A percentile compares a stretch with the other conserved stretches of the same genome.
These are phyloP conservation scores for Amoebophrya sp. DNA, from an alignment of 169 alveolate genomes.

Conservation along the genomic window DNA sequence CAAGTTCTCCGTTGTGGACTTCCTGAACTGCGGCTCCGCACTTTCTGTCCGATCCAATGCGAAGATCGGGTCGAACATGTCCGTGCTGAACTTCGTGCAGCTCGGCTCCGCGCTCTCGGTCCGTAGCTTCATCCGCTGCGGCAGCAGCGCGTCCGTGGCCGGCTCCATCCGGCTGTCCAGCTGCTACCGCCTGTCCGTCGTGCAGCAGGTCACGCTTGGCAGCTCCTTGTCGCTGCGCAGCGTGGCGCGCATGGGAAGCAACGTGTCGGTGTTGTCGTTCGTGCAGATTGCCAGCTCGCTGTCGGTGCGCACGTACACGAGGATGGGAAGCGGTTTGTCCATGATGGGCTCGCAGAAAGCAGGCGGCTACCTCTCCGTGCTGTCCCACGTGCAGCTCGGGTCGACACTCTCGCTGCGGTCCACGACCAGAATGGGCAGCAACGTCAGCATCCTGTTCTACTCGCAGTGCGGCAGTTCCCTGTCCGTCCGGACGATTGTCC, in stretches of 20 bases:
- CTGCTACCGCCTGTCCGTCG: background rate
- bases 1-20: conserved; percentile 1
- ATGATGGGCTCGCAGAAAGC: background rate
- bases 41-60: conserved; percentile 8
- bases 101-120: conserved; percentile 29
- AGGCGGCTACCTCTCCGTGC: conserved; percentile 28
- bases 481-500: background rate
- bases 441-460: background rate
- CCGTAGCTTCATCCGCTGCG: background rate
- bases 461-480: background rate
- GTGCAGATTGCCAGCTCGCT: conserved; percentile 7
- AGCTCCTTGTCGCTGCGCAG: background rate
- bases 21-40: conserved; percentile 11
- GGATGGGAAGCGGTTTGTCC: background rate
- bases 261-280: background rate
- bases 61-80: background rate
- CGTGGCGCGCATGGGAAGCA: background rate
- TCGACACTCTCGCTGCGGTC: background rate
- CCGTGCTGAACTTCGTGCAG: background rate
- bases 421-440: background rate
- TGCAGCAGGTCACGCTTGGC: background rate
- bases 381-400: background rate
- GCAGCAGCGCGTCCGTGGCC: background rate
- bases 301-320: conserved; percentile 8
- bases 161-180: too few relatives aligned